phyloP scores from a whole-genome alignment of 805 yeast species.

The Candida jianshihensis region DNA sequence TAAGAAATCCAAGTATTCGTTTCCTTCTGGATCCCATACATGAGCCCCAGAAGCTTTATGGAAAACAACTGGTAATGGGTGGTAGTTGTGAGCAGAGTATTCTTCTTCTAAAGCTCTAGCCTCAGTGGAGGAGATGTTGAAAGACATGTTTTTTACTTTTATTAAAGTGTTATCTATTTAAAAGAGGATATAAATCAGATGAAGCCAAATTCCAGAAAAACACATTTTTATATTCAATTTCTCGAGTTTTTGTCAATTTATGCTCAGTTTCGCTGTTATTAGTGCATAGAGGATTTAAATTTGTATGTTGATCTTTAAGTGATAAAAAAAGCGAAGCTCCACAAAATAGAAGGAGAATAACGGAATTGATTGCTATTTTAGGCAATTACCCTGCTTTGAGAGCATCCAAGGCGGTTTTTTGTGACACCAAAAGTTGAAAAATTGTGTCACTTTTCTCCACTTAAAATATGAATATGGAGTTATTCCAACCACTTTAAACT shows the following conservation, averaged over 20 bases:
- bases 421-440: no score
- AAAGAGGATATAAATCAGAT: not conserved
- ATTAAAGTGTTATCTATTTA: not conserved
- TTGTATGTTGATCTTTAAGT: conserved; percentile 14
- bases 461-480: no score
- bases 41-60: conserved; percentile 82
- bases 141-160: conserved; percentile 15
- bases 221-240: not conserved
- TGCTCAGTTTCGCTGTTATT: conserved; percentile 15
- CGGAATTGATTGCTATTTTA: conserved; percentile 1
- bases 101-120: conserved; percentile 65
- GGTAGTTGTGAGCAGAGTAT: conserved; percentile 95
- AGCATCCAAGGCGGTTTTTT: no score
- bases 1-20: conserved; percentile 83
- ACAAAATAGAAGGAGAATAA: not conserved
- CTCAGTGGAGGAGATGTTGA: conserved; percentile 51
- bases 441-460: no score
- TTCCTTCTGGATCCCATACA: conserved; percentile 98
- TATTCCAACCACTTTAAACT: no score
- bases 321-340: conserved; percentile 21
- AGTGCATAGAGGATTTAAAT: conserved; percentile 18
- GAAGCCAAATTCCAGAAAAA: not conserved
- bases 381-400: not conserved
- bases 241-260: not conserved
- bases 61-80: conserved; percentile 93